Base-by-base conservation (phyloP, 805 yeast species). In the Candida pini region DNA sequence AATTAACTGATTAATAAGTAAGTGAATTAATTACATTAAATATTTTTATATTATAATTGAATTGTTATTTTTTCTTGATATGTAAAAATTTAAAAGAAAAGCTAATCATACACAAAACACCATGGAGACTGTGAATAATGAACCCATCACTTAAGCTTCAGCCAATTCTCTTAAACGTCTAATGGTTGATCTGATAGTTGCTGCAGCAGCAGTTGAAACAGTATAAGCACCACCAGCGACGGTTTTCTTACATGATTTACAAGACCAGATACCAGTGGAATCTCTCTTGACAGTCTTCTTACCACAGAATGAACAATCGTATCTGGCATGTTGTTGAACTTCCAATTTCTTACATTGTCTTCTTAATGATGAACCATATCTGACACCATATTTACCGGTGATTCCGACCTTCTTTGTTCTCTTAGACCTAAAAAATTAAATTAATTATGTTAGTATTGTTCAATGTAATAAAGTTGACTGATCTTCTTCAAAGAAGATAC, bases 151-250 rank as follows among this genome's bases (percentile, higher is more conserved):
- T 85, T 89, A 92, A 68, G 96, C 98, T 78, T 92, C 98, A 73
- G 95, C 97, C 78, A 94, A 69, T 68, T 92, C 99, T 82, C 99
- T 88, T 74, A 92, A 86, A 84, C 99, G 96, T 81, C 98, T 90
- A 78, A 92, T 92, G 72, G 98, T 90, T 51, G 98, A 92, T 83
- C 99, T 89, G 71, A 89, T 97, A 61, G 98, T 92, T 72, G 96
- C 95, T 66, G 98, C 99, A 69, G 98, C 97, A 64, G 99, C 92
- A 61, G 99, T 92, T 66, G 95, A 81, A 56, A 92, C 89, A 63
- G 96, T 79, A 89, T 92, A 92, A 73, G 99, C 99, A 80, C 99
- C 99, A 71, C 99, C 99, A 62, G 99, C 99, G 65, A 92, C 86
- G 56, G 95, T 83, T 83, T 87, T 92, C 62, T 72, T 73, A 77